Percentiles rank a stretch among this genome's conserved stretches.
Evolutionary conservation across 2,329 filamentous ascomycete genomes (phyloP).

Genomic region (Cercospora zeina): DNA sequence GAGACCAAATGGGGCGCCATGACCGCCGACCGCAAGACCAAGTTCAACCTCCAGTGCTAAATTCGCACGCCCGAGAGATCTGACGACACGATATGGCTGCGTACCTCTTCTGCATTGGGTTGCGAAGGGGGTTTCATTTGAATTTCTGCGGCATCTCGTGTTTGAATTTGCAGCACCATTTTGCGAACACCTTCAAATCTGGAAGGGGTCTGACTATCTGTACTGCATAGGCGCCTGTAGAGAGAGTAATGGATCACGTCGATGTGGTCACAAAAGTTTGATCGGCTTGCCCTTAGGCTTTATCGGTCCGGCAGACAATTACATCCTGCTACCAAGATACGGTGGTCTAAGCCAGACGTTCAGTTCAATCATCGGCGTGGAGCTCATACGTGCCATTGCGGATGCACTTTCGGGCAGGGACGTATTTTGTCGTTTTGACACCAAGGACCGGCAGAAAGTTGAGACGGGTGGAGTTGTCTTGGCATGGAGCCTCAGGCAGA

Average conservation of each 20-base stretch:
- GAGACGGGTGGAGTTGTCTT: neutral
- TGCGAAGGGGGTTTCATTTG: constrained; percentile 9
- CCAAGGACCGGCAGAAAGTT: too few relatives aligned
- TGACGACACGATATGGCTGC: neutral
- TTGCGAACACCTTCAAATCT: neutral
- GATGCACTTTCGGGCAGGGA: too few relatives aligned
- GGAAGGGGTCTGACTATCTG: neutral
- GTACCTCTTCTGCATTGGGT: neutral
- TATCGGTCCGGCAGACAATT: too few relatives aligned
- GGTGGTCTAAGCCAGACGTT: too few relatives aligned
- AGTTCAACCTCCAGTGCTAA: constrained; percentile 31
- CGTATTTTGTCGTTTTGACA: too few relatives aligned
- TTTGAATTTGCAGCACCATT: neutral
- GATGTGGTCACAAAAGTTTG: neutral
- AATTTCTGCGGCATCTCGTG: neutral
- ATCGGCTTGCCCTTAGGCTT: neutral
- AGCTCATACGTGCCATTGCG: too few relatives aligned
- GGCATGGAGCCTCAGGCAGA: neutral
- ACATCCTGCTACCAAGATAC: too few relatives aligned
- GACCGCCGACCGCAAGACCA: constrained; percentile 45
- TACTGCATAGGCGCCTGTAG: constrained; percentile 8
- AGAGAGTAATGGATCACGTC: constrained; percentile 11
- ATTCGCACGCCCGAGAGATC: neutral
- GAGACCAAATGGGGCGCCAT: constrained; percentile 72
- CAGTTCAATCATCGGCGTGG: too few relatives aligned